Evolutionary conservation across 2,329 filamentous ascomycete genomes (phyloP), one percentile per base, ranked within the genome.

Genomic region (Hymenoscyphus albidus): DNA sequence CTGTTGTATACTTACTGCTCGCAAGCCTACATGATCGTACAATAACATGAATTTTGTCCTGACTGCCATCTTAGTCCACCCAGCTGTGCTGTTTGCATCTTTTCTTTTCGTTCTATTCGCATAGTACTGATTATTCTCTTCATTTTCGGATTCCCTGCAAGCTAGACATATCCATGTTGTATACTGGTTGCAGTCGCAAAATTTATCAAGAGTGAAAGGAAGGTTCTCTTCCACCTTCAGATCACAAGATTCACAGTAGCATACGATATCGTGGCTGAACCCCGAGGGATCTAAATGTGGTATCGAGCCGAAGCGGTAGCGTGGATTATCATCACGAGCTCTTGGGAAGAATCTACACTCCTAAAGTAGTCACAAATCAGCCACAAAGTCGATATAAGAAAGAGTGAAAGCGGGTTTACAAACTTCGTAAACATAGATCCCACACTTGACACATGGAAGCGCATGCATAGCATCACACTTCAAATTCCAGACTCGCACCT

Each of bases 141-240:
- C 7, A 3, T 55, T 56, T 35, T 69, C 67, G 32, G 62, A 62
- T 12, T 40, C 32, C 22, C 64, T 65, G 61, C 67, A 69, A n/a
- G 58, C 9, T 14, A 65, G 38, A 44, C 67, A 69, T 58, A 69
- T 69, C 67, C 67, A 69, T 6, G 63, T 61, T 14, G 22, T 65
- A 62, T 67, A 67, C 57, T 65, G 67, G 54, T 69, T 61, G 42
- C 65, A 69, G 54, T 69, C 63, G 55, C 65, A 69, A 22, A 64
- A 62, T 42, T 65, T 51, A 2, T 58, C 60, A 44, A 69, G 63
- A 2, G 35, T 57, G 18, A 67, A 38, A 22, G 65, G 63, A 12
- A 67, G 65, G 35, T 27, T 22, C 16, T 10, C 6, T 22, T 69
- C 67, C 22, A 69, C 57, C 14, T 65, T 40, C 22, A 12, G 16